phyloP scores from a whole-genome alignment of 176 grass and related monocot genomes.

The Triticum urartu region DNA sequence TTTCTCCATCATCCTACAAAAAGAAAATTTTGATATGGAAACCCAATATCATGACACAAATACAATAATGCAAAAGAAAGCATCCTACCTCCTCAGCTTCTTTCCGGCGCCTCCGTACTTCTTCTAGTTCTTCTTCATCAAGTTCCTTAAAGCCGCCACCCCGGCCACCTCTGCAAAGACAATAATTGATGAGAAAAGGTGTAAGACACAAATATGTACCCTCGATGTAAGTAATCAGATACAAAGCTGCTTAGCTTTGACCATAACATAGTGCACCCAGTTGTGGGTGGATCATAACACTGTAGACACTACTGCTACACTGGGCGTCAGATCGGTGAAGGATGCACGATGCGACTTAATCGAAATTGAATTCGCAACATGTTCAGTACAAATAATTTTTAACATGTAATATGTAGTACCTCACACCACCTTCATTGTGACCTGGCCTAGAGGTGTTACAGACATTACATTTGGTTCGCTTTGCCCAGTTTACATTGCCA shows the following conservation, averaged over 20 bases:
- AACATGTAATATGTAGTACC: slow-evolving; percentile 34
- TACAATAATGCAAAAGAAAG: background rate
- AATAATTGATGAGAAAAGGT: background rate
- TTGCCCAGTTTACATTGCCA: slow-evolving; percentile 96
- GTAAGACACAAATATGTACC: background rate
- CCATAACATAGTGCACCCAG: background rate
- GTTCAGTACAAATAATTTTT: background rate
- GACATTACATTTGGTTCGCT: slow-evolving; percentile 93
- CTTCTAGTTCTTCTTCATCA: slow-evolving; percentile 97
- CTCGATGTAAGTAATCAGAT: background rate
- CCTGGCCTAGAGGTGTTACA: slow-evolving; percentile 95
- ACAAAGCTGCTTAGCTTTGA: background rate
- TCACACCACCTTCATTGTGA: slow-evolving; percentile 86
- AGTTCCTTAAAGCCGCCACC: slow-evolving; percentile 96
- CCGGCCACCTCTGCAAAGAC: slow-evolving; percentile 68
- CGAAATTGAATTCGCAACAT: background rate
- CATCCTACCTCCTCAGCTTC: slow-evolving; percentile 84
- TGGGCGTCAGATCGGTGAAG: background rate
- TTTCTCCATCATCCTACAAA: slow-evolving; percentile 94
- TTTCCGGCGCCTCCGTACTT: slow-evolving; percentile 80
- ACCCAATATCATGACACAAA: background rate
- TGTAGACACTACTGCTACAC: background rate
- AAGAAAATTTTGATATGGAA: slow-evolving; percentile 35
- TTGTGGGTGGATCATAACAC: background rate
- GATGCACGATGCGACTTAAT: background rate